phyloP scores from a whole-genome alignment of 306 rosid species.

The Cucurbita moschata region DNA sequence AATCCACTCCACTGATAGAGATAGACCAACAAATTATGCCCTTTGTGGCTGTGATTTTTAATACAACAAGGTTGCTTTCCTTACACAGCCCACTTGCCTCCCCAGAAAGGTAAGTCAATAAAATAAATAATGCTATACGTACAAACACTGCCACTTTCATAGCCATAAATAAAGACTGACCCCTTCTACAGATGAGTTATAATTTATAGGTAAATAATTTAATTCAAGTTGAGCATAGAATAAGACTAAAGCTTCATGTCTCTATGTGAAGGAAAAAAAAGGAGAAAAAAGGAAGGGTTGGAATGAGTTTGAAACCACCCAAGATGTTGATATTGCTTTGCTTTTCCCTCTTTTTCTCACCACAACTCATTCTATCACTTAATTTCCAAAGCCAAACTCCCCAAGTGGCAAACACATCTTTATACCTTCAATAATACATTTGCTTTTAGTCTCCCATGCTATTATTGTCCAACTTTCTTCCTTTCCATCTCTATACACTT shows the following conservation, averaged over 20 bases:
- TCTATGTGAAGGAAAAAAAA: background rate
- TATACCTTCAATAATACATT: background rate
- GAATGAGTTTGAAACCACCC: background rate
- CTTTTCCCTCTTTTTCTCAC: background rate
- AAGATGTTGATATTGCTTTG: background rate
- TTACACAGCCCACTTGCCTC: background rate
- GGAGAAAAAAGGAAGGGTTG: background rate
- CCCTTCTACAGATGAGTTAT: too few species aligned
- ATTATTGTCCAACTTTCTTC: too few species aligned
- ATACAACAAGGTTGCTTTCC: background rate
- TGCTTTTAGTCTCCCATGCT: background rate
- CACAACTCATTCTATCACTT: background rate
- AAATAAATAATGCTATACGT: background rate
- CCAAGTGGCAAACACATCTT: background rate
- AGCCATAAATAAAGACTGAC: too few species aligned
- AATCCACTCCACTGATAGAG: background rate
- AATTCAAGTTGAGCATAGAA: background rate
- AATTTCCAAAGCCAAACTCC: background rate
- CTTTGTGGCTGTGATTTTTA: background rate
- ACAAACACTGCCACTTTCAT: too few species aligned
- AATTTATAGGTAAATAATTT: too few species aligned
- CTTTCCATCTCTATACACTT: too few species aligned
- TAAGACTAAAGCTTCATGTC: background rate
- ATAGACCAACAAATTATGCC: background rate
- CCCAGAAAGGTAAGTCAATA: background rate